Evolutionary conservation across 106 monocot genomes (phyloP).

Genomic region (Platanthera guangdongensis): DNA sequence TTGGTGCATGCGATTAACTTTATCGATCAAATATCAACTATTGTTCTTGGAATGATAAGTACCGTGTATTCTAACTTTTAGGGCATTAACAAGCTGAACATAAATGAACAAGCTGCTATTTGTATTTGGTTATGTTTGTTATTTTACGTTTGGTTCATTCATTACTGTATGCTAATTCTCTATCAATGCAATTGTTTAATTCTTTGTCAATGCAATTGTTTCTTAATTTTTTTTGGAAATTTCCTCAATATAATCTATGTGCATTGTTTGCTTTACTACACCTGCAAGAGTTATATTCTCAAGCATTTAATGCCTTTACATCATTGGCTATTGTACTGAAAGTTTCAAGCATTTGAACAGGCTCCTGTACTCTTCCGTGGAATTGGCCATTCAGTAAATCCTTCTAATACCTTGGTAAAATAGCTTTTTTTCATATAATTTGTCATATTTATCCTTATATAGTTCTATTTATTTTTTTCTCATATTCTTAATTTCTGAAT

Average conservation of each 20-base stretch:
- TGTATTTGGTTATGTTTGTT: too few species aligned
- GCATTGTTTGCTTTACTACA: too few species aligned
- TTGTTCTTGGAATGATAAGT: too few species aligned
- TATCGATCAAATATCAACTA: neutral
- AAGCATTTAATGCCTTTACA: neutral
- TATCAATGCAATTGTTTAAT: neutral
- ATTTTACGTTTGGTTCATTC: too few species aligned
- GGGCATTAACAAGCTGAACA: too few species aligned
- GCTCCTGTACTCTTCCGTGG: conserved; percentile 92
- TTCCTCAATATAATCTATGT: neutral
- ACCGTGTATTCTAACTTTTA: too few species aligned
- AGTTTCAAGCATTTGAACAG: conserved; percentile 25
- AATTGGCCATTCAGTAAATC: conserved; percentile 83
- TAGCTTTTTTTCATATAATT: neutral
- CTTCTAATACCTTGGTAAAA: conserved; percentile 77
- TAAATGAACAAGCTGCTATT: too few species aligned
- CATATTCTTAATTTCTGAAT: conserved; percentile 1
- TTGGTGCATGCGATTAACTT: neutral
- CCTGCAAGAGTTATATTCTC: neutral
- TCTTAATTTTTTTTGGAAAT: neutral
- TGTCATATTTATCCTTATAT: neutral
- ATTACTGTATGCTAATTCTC: too few species aligned
- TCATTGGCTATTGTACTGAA: neutral
- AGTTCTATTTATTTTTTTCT: neutral
- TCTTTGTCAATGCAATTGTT: neutral